These are phyloP conservation scores for Rutstroemia sp. DNA, from an alignment of 2,329 filamentous ascomycete genomes.

Conservation along the genomic window DNA sequence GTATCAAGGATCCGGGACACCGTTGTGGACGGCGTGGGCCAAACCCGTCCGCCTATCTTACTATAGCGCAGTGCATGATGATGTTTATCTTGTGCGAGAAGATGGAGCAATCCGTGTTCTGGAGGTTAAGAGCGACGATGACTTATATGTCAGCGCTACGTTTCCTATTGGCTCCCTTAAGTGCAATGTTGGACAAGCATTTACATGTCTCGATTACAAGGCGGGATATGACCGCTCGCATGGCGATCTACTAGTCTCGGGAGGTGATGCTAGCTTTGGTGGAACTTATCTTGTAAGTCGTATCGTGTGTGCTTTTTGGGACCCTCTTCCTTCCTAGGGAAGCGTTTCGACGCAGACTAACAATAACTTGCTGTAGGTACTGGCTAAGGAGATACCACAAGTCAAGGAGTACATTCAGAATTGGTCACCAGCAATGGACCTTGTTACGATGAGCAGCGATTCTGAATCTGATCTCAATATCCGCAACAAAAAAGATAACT, in stretches of 20 bases:
- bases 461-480: background rate
- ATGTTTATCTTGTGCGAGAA: constrained; percentile 80
- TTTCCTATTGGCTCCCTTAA: constrained; percentile 57
- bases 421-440: constrained; percentile 41
- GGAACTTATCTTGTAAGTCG: constrained; percentile 49
- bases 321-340: background rate
- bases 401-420: constrained; percentile 56
- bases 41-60: constrained; percentile 59
- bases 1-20: constrained; percentile 39
- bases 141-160: constrained; percentile 45
- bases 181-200: constrained; percentile 73
- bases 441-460: constrained; percentile 33
- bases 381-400: constrained; percentile 45
- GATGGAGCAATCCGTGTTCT: constrained; percentile 74
- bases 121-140: constrained; percentile 51
- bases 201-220: constrained; percentile 57
- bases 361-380: constrained; percentile 33
- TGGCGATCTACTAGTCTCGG: constrained; percentile 33
- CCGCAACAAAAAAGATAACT: constrained; percentile 15
- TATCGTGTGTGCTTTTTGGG: background rate
- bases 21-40: constrained; percentile 80
- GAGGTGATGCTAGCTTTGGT: constrained; percentile 65
- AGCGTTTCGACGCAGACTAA: background rate
- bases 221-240: constrained; percentile 41
- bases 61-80: constrained; percentile 60